These are phyloP conservation scores for Aspergillus cavernicola DNA, from an alignment of 495 filamentous ascomycete genomes.

Conservation along the genomic window DNA sequence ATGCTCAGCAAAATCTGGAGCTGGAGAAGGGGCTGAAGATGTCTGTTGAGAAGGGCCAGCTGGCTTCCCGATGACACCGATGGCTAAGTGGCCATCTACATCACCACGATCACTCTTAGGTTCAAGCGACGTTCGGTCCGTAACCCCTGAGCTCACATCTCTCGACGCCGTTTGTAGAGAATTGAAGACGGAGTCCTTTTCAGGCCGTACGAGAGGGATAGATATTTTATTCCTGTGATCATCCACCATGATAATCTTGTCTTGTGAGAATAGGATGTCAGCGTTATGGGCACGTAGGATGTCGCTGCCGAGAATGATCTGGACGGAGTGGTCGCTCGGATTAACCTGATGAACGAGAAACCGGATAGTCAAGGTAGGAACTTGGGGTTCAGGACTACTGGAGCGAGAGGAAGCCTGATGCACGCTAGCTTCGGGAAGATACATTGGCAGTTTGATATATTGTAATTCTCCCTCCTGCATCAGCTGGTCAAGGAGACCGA, in stretches of 20 bases:
- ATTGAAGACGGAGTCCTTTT: conserved; percentile 77
- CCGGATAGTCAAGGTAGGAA: conserved; percentile 71
- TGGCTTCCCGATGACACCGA: conserved; percentile 31
- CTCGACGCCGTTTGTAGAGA: conserved; percentile 59
- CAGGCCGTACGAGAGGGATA: conserved; percentile 89
- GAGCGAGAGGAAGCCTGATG: conserved; percentile 69
- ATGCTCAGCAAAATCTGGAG: conserved; percentile 28
- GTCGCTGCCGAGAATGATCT: conserved; percentile 85
- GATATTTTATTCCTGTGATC: conserved; percentile 85
- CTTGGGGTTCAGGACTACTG: conserved; percentile 68
- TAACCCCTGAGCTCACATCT: conserved; percentile 17
- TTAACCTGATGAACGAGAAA: conserved; percentile 67
- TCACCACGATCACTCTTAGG: conserved; percentile 6
- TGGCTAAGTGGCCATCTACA: conserved; percentile 18
- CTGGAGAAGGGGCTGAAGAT: conserved; percentile 22
- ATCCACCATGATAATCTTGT: conserved; percentile 79
- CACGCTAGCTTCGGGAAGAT: conserved; percentile 85
- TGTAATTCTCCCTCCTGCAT: conserved; percentile 58
- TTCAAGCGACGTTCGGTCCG: background rate
- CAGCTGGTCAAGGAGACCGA: conserved; percentile 66
- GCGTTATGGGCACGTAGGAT: conserved; percentile 81
- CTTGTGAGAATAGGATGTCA: conserved; percentile 89
- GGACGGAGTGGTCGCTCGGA: conserved; percentile 53
- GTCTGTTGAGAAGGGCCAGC: conserved; percentile 12
- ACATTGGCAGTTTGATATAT: conserved; percentile 73